These are phyloP conservation scores for Sugiyamaella paludigena DNA, from an alignment of 1,139 yeast genomes.

Conservation along the genomic window DNA sequence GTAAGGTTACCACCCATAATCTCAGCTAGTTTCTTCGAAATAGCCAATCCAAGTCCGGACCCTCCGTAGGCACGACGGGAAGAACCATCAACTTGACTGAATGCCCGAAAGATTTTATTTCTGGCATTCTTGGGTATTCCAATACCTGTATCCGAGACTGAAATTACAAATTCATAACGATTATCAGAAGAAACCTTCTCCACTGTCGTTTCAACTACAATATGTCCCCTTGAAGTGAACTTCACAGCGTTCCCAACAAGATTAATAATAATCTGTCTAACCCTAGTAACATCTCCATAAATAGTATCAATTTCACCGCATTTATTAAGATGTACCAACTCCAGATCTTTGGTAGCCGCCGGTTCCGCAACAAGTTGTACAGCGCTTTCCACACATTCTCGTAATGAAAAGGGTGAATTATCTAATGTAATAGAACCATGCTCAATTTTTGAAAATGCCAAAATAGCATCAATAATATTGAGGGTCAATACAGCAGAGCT, in stretches of 20 bases:
- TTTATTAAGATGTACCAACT: constrained; percentile 48
- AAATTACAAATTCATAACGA: constrained; percentile 45
- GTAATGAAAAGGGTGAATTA: constrained; percentile 49
- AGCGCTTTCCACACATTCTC: constrained; percentile 53
- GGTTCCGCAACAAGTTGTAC: constrained; percentile 54
- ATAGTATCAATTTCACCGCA: constrained; percentile 46
- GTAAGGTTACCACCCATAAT: constrained; percentile 57
- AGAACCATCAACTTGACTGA: constrained; percentile 61
- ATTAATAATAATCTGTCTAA: constrained; percentile 54
- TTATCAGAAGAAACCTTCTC: constrained; percentile 37
- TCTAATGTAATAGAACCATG: constrained; percentile 53
- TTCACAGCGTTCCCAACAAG: constrained; percentile 58
- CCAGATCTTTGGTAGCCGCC: constrained; percentile 48
- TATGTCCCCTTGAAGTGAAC: constrained; percentile 51
- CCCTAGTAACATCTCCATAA: constrained; percentile 52
- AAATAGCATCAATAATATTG: constrained; percentile 55
- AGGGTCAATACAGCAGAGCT: constrained; percentile 54
- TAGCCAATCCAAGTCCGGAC: constrained; percentile 59
- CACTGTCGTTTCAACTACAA: constrained; percentile 44
- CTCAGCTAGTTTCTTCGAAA: constrained; percentile 56
- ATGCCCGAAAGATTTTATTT: constrained; percentile 54
- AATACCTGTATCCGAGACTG: constrained; percentile 58
- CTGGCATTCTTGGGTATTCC: constrained; percentile 54
- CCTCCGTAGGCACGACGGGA: constrained; percentile 59
- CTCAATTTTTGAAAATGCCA: constrained; percentile 56